Evolutionary conservation across 1,284 basidiomycete species (phyloP), one percentile per base, ranked within the genome.

Genomic region (Moniliophthora roreri): DNA sequence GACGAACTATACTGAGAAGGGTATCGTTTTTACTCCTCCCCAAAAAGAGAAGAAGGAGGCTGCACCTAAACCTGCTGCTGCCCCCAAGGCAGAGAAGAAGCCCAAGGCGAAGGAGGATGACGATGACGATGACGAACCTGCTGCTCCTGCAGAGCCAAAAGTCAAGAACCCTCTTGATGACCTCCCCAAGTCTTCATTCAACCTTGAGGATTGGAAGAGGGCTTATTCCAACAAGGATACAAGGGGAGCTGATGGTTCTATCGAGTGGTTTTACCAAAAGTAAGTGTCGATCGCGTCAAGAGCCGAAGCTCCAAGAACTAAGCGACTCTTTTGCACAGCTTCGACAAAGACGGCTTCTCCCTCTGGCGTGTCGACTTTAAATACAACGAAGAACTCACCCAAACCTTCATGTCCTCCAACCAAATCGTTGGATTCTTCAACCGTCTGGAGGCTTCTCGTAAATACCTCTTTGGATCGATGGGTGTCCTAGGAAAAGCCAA

Each of bases 201-300:
- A 95, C 78, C 87, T 98, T 54, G 95, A 98, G 73, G 95, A 98
- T 76, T 97, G 93, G 92, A 98, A 98, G 78, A 87, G 94, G 51
- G 88, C 91, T 55, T 98, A 98, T 82, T 97, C 94, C 63, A 98
- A 98, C 88, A 88, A 90, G 74, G 95, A 98, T 53, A 98, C 95
- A 36, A 85, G 91, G 55, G 89, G 88, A 36, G 60, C 85, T 20
- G 85, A 71, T 48, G 90, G 90, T 54, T 64, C 89, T 44, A 61
- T 92, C 21, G 89, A 93, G 69, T 95, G 92, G 92, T 89, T 95
- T 82, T 93, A 95, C 79, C 67, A 92, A 71, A 87, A 94, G 89
- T 93, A 62, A 51, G 84, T 52, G 3, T 28, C n/a, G n/a, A 18
- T 18, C 8, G 20, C 35, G 38, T 36, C 20, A 26, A 41, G 9